Evolutionary conservation across 805 yeast species (phyloP), one percentile per base, ranked within the genome.

Genomic region (Sugiyamaella americana): DNA sequence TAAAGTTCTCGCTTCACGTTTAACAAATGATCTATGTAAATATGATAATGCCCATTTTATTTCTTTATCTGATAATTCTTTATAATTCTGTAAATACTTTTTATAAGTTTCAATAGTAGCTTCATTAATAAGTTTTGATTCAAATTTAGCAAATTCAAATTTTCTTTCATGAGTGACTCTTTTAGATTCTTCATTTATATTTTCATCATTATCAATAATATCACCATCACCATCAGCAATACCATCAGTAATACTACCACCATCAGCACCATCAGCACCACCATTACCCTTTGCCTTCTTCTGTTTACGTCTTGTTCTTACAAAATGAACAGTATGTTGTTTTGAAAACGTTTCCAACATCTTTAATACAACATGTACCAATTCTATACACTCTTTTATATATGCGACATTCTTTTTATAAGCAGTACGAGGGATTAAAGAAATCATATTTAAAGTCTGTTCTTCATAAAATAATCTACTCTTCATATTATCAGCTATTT

Each of bases 401-500:
- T 75, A 84, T 4, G 73, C 74, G 1, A 83, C 73, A 0, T 94
- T 78, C 51, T 81, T 79, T 49, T 74, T 78, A 23, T 74, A 65
- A 0, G 91, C 85, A 11, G 75, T 70, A 46, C 76, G 76, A 0
- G 95, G 87, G 26, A 87, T 62, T 16, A 64, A 66, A 2, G 78
- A 69, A 3, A 91, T 58, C 32, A 78, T 59, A 39, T 75, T 78
- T 22, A 87, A 64, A 44, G 78, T 75, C 19, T 68, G 72, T 43
- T 79, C 80, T 44, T 79, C 82, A 48, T 82, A 77, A 56, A 91
- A 87, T n/a, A 91, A 66, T 38, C 80, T 74, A 39, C 86, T 68
- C 17, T 80, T 72, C 48, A 84, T 76, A 19, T 79, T 80, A 24
- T 75, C 77, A 0, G 88, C 70, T 26, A 74, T 63, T 34, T 74